Evolutionary conservation across 495 filamentous ascomycete species (phyloP), one percentile per base, ranked within the genome.

Genomic region (Xylona heveae): DNA sequence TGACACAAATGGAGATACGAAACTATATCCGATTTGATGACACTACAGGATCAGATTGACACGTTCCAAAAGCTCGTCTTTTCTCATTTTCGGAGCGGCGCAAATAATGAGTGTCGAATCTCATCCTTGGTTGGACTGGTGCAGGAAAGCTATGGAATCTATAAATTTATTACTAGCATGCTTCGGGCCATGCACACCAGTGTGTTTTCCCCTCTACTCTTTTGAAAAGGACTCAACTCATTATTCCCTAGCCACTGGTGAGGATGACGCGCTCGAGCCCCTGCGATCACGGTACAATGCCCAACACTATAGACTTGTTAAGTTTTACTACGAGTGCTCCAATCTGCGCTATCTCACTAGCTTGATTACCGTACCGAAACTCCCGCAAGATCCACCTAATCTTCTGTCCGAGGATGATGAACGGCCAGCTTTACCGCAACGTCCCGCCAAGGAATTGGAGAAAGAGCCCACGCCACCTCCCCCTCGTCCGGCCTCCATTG

Each of bases 291-390:
- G 84, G 42, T 97, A 95, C 44, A 75, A 95, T 50, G 78, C 83
- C 16, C 90, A 95, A 43, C 88, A 95, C 51, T 77, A 94, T 54
- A 78, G 88, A 16, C 66, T 97, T 12, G 76, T 93, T 42, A 84
- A 88, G 41, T 97, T 93, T 55, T 97, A 95, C 55, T 95, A 93
- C 51, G 88, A 97, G 55, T 97, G 88, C 55, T 94, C 85, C 4
- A 95, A 93, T 51, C 57, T 97, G 36, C 75, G 85, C 34, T 97
- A 97, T 46, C 64, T 97, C 34, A 95, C 88, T 12, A 90, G 81
- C 43, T 61, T 97, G 6, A 95, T 95, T 47, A 93, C 81, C 5
- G 78, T 95, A 10, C 88, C 88, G 2, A 93, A 94, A 48, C 66
- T 97, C 18, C 88, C 88, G 1, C 82, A 82, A 55, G 83, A 95